Conservation (phyloP, 2,329 filamentous ascomycete genomes). For the Immersiporthe knoxdaviesiana region DNA sequence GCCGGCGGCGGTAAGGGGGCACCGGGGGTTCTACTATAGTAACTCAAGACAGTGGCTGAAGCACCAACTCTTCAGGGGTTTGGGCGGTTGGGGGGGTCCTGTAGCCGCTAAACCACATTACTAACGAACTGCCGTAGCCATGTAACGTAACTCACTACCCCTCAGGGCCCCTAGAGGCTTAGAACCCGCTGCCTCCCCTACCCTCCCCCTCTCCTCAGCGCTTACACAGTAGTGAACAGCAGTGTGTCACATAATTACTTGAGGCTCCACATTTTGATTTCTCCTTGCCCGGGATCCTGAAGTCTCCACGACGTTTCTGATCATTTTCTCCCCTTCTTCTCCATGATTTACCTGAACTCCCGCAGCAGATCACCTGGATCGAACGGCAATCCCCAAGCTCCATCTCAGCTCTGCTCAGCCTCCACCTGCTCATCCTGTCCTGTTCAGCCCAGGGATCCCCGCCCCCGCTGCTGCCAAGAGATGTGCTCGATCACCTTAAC, state of each 20-base stretch:
- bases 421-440: background rate
- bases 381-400: background rate
- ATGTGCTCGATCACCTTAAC: constrained; percentile 6
- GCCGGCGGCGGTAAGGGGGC: background rate
- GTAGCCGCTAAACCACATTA: background rate
- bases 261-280: background rate
- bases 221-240: constrained; percentile 1
- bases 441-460: background rate
- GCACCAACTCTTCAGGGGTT: background rate
- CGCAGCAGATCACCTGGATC: constrained; percentile 1
- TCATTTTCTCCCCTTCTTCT: background rate
- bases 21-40: no score
- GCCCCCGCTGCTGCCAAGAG: background rate
- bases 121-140: background rate
- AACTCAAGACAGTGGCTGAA: constrained; percentile 8
- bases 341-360: background rate
- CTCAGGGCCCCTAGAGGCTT: background rate
- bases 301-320: constrained; percentile 4
- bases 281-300: background rate
- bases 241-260: background rate
- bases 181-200: no score
- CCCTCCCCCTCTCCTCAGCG: background rate
- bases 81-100: no score
- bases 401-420: background rate
- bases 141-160: background rate